A percentile compares a stretch with the other conserved stretches of the same genome.
phyloP scores from a whole-genome alignment of 345 rosid species.

The Salix purpurea region DNA sequence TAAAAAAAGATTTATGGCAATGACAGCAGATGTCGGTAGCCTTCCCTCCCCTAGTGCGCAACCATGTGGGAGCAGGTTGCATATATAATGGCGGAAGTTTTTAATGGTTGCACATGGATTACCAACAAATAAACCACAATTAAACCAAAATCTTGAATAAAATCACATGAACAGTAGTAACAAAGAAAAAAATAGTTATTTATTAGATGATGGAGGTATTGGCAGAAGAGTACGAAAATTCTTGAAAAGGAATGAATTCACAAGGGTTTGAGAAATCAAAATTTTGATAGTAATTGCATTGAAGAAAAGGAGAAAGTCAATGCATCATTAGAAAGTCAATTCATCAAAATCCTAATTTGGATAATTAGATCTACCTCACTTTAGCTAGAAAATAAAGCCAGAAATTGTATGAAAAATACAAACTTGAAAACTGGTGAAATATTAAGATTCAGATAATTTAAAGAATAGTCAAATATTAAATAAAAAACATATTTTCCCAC shows the following conservation, averaged over 20 bases:
- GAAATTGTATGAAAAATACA: too few relatives aligned
- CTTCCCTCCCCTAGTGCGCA: background rate
- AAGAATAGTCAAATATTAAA: background rate
- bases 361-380: background rate
- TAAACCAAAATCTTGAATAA: background rate
- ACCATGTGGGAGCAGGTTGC: conserved; percentile 4
- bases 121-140: background rate
- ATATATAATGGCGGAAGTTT: background rate
- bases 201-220: background rate
- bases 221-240: background rate
- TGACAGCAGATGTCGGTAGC: background rate
- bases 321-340: background rate
- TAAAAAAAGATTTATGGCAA: background rate
- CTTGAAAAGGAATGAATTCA: background rate
- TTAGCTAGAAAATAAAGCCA: background rate
- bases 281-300: background rate
- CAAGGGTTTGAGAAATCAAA: background rate
- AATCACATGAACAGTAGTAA: background rate
- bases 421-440: background rate
- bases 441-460: background rate
- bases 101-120: background rate
- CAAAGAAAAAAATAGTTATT: background rate
- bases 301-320: background rate
- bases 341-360: too few relatives aligned
- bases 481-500: background rate